Evolutionary conservation across 2,329 filamentous ascomycete species (phyloP).

Genomic region (Beauveria sp.): DNA sequence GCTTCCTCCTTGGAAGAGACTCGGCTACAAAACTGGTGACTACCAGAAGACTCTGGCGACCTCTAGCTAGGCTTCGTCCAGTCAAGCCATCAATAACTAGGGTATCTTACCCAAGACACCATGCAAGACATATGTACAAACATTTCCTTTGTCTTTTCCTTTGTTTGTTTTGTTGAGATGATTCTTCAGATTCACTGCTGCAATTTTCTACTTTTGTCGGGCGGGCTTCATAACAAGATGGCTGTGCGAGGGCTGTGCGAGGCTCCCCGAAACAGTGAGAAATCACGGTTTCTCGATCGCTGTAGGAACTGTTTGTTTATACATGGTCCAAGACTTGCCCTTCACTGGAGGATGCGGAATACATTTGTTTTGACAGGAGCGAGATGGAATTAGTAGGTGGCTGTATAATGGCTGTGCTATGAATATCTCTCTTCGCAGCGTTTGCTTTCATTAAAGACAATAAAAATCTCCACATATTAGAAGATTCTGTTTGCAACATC

Average conservation of each 20-base stretch:
- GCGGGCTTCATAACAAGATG: neutral
- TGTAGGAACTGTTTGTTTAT: neutral
- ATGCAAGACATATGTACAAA: neutral
- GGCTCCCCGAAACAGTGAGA: neutral
- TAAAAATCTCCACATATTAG: neutral
- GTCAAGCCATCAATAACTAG: neutral
- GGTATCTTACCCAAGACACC: neutral
- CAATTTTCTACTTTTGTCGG: neutral
- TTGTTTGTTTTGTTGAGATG: neutral
- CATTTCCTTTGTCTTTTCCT: neutral
- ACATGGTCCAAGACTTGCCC: too few relatives aligned
- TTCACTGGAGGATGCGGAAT: too few relatives aligned
- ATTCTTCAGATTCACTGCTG: neutral
- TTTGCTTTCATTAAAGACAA: neutral
- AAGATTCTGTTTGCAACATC: neutral
- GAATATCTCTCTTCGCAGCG: neutral
- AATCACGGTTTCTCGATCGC: neutral
- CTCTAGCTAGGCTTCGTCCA: neutral
- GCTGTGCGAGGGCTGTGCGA: neutral
- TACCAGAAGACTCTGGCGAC: neutral
- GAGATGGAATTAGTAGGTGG: too few relatives aligned
- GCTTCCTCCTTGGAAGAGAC: neutral
- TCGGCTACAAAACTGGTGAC: neutral
- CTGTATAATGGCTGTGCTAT: neutral
- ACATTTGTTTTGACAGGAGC: too few relatives aligned